Base-by-base conservation (phyloP, 2,329 filamentous ascomycete species). In the Penicillium sp. region DNA sequence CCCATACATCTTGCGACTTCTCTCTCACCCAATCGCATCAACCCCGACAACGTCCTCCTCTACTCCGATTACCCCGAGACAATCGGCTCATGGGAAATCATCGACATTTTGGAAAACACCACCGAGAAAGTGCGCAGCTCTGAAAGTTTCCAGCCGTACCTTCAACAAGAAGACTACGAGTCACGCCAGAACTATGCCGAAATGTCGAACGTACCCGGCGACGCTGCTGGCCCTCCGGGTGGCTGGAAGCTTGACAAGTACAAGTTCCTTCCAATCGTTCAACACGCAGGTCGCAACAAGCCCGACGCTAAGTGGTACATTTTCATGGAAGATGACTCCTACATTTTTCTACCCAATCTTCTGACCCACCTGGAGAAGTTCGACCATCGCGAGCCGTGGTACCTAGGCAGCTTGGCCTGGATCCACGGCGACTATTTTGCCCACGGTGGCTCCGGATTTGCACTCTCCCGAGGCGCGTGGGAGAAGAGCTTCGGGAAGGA, bases 211-310 rank as follows among this genome's bases (percentile, higher is more conserved):
- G 43, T 58, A 7, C 53, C 56, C 4, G 58, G 57, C 24, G 61
- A 63, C 36, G 50, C 46, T 14, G 49, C 53, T 18, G 60, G 60
- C 4, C 54, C 54, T 7, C 24, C 46, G 10, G 75, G 74, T 2
- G 69, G 66, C 14, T 84, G 81, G 81, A 74, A 73, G 22, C 66
- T 84, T 27, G 82, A 85, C 70, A 84, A 83, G 69, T 84, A 82
- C 70, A 85, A 84, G 67, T 83, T 82, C 60, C 69, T 83, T 38
- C 81, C 83, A 58, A 83, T 84, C 58, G 76, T 81, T 14, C 76
- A 81, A 64, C 79, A 81, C 65, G 67, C 77, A 1, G 82, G 76
- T 50, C 61, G 66, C 28, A 67, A 78, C 64, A 72, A 75, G 11
- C 80, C 81, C 14, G 61, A 74, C 55, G 77, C 77, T 49, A 78